Evolutionary conservation across 2,329 filamentous ascomycete genomes (phyloP).

Genomic region (Colletotrichum gloeosporioides): DNA sequence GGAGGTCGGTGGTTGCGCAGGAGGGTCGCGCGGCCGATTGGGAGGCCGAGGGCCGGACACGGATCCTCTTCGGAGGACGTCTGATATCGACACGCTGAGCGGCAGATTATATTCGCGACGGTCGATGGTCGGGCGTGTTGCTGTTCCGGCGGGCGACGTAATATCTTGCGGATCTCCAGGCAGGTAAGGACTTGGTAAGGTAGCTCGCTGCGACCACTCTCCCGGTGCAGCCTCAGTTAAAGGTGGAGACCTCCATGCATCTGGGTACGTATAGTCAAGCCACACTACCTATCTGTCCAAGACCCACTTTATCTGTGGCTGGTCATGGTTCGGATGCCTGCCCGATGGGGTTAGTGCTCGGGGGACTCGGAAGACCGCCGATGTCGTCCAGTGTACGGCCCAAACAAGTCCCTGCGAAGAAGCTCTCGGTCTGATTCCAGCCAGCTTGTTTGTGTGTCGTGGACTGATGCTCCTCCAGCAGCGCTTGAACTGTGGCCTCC

Average conservation of each 20-base stretch:
- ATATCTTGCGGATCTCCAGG: background rate
- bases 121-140: background rate
- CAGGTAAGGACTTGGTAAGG: background rate
- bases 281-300: background rate
- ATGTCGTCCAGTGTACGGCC: conserved; percentile 16
- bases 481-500: background rate
- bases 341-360: background rate
- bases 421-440: background rate
- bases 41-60: background rate
- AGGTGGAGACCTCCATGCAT: background rate
- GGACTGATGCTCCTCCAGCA: background rate
- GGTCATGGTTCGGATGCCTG: background rate
- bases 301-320: background rate
- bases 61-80: background rate
- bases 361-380: background rate
- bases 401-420: background rate
- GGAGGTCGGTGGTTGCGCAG: background rate
- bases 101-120: background rate
- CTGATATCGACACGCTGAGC: background rate
- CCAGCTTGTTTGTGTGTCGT: background rate
- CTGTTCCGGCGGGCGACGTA: background rate
- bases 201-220: background rate
- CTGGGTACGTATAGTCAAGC: background rate
- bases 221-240: background rate
- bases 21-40: background rate